Conservation (phyloP, 208 protist genomes). For the Acanthamoeba royreba region DNA sequence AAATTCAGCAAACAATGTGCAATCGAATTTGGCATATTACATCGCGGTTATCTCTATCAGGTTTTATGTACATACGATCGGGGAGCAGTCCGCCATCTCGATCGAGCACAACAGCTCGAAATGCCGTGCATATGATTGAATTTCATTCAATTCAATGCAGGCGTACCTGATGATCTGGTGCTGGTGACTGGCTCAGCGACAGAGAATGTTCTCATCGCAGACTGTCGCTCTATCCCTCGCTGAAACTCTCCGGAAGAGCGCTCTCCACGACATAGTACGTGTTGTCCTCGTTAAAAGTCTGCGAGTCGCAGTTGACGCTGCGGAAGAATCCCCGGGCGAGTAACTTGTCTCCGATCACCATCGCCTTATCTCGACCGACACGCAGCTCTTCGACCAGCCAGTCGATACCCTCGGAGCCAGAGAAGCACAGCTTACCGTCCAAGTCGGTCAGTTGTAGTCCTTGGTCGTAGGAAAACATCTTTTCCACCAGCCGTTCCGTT, state of each 20-base stretch:
- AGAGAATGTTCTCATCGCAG: not conserved
- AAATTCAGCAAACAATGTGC: no score
- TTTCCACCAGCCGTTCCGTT: not conserved
- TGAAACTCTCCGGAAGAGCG: not conserved
- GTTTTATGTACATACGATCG: no score
- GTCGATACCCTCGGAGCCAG: not conserved
- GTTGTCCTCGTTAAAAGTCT: not conserved
- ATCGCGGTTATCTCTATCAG: no score
- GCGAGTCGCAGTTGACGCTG: not conserved
- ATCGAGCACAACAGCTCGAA: no score
- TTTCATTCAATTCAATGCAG: no score
- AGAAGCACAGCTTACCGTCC: not conserved
- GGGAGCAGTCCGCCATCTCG: no score
- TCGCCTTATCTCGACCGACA: not conserved
- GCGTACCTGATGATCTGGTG: no score
- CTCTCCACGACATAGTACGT: not conserved
- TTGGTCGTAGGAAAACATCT: not conserved
- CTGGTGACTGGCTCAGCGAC: no score
- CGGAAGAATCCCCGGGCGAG: not conserved
- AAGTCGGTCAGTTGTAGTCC: not conserved
- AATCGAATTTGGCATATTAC: no score
- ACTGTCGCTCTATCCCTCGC: not conserved
- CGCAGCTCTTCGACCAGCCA: constrained; percentile 33
- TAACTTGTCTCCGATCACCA: not conserved
- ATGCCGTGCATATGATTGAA: no score